Evolutionary conservation across 306 rosid genomes (phyloP).

Genomic region (Prosopis cineraria): DNA sequence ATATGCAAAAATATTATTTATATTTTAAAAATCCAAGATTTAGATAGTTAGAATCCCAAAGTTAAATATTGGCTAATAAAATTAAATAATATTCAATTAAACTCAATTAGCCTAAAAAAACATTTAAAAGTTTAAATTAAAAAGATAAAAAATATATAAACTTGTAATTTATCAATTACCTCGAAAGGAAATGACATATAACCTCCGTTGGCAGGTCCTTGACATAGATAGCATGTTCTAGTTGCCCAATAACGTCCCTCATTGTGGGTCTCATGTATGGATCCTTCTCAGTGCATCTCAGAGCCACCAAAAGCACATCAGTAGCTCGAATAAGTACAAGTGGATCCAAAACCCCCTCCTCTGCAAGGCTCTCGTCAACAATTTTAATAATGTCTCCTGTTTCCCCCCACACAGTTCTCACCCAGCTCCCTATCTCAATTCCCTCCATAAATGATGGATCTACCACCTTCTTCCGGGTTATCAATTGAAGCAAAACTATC

Average conservation of each 20-base stretch:
- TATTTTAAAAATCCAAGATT: too few relatives aligned
- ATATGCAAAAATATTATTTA: too few relatives aligned
- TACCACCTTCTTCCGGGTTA: slow-evolving; percentile 65
- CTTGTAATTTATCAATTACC: too few relatives aligned
- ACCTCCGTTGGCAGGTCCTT: too few relatives aligned
- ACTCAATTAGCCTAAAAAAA: too few relatives aligned
- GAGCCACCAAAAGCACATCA: background rate
- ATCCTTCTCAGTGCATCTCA: slow-evolving; percentile 29
- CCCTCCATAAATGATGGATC: slow-evolving; percentile 55
- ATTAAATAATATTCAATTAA: too few relatives aligned
- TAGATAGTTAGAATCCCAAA: too few relatives aligned
- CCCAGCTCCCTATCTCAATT: slow-evolving; percentile 54
- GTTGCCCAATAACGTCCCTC: slow-evolving; percentile 48
- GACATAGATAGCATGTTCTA: too few relatives aligned
- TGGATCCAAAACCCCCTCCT: slow-evolving; percentile 44
- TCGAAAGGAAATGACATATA: too few relatives aligned
- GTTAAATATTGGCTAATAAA: too few relatives aligned
- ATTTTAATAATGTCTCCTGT: slow-evolving; percentile 47
- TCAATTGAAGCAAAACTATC: slow-evolving; percentile 74
- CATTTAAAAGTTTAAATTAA: too few relatives aligned
- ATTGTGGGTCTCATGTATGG: slow-evolving; percentile 62
- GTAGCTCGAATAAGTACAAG: slow-evolving; percentile 46
- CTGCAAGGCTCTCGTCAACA: slow-evolving; percentile 56
- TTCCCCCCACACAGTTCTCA: slow-evolving; percentile 51
- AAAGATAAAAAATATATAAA: too few relatives aligned